phyloP scores from a whole-genome alignment of 345 rosid species.

The Boechera divaricarpa region DNA sequence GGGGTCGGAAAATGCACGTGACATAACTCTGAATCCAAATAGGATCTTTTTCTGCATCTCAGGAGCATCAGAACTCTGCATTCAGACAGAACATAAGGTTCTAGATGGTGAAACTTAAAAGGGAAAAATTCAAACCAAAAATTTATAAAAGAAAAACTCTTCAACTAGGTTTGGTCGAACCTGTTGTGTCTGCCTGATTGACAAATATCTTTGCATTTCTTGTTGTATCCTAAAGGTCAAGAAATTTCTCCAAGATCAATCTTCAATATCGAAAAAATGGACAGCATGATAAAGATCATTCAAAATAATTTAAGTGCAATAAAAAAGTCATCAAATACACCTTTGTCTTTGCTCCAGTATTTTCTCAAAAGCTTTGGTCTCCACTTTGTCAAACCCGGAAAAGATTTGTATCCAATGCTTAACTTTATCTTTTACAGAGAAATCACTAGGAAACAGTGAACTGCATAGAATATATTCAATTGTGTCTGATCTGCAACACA shows the following conservation, averaged over 20 bases:
- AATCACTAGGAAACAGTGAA: slow-evolving; percentile 69
- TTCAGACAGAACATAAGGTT: slow-evolving; percentile 40
- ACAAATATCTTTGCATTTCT: slow-evolving; percentile 91
- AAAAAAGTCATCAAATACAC: slow-evolving; percentile 47
- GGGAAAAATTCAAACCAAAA: not conserved
- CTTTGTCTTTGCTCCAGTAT: slow-evolving; percentile 96
- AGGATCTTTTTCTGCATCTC: slow-evolving; percentile 82
- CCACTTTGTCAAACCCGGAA: slow-evolving; percentile 82
- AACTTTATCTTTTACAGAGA: slow-evolving; percentile 68
- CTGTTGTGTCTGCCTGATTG: slow-evolving; percentile 84
- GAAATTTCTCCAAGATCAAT: slow-evolving; percentile 51
- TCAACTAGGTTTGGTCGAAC: slow-evolving; percentile 48
- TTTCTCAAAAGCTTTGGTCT: slow-evolving; percentile 87
- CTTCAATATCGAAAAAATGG: slow-evolving; percentile 44
- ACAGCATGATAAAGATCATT: slow-evolving; percentile 25
- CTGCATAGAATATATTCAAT: slow-evolving; percentile 75
- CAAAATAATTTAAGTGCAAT: slow-evolving; percentile 30
- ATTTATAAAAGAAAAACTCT: not conserved
- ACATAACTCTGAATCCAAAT: slow-evolving; percentile 84
- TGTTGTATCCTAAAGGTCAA: slow-evolving; percentile 87
- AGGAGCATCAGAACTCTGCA: slow-evolving; percentile 80
- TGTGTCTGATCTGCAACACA: slow-evolving; percentile 82
- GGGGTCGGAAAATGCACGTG: slow-evolving; percentile 90
- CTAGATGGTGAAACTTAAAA: not conserved
- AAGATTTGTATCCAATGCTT: slow-evolving; percentile 80